These are phyloP conservation scores for Planoprotostelium fungivorum DNA, from an alignment of 78 protist genomes.

Conservation along the genomic window DNA sequence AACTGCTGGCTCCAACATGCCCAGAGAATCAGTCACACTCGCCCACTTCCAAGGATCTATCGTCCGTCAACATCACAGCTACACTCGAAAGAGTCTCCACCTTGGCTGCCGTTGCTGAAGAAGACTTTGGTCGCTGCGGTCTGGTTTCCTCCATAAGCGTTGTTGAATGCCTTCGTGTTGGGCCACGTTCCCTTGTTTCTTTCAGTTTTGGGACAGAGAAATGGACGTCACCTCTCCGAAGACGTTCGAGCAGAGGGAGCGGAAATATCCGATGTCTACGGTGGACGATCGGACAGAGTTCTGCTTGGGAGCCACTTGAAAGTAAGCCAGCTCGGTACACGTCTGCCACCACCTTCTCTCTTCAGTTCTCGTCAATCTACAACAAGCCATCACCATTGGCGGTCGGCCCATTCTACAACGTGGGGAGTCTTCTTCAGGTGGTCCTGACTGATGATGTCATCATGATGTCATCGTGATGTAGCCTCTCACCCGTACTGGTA, in stretches of 20 bases:
- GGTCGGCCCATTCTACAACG: slow-evolving; percentile 34
- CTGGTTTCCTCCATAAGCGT: slow-evolving; percentile 49
- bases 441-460: neutral
- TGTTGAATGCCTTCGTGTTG: slow-evolving; percentile 10
- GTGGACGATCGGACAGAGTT: slow-evolving; percentile 15
- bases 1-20: slow-evolving; percentile 16
- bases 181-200: slow-evolving; percentile 15
- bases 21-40: neutral
- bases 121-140: slow-evolving; percentile 46
- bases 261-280: slow-evolving; percentile 34
- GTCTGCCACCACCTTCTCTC: slow-evolving; percentile 1
- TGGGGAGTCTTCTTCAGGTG: slow-evolving; percentile 19
- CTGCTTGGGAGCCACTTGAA: slow-evolving; percentile 30
- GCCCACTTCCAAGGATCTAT: slow-evolving; percentile 51
- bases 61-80: neutral
- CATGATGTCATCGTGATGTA: neutral
- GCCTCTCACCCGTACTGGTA: slow-evolving; percentile 15
- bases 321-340: slow-evolving; percentile 25
- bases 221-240: slow-evolving; percentile 13
- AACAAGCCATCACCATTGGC: slow-evolving; percentile 36
- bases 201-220: neutral
- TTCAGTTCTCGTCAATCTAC: neutral
- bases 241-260: slow-evolving; percentile 26
- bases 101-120: slow-evolving; percentile 5
- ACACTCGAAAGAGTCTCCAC: neutral